Base-by-base conservation (phyloP, 225 moss, liverwort and hornwort genomes). In the Polytrichum formosum region DNA sequence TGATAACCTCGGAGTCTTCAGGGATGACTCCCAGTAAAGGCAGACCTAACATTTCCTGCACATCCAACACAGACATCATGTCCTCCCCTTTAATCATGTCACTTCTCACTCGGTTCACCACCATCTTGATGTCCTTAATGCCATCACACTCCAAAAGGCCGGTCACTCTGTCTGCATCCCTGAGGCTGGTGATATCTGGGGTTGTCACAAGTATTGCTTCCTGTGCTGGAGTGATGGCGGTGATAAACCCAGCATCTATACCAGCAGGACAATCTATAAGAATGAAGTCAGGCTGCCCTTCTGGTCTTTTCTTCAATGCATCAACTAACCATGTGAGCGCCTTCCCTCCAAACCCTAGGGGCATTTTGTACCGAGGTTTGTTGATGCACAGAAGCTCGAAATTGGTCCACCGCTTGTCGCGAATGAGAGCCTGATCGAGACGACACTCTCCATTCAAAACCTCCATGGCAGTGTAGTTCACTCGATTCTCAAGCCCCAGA, bases 1-100 rank as follows among this genome's bases (percentile, higher is more conserved):
- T 97, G 88, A 97, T 97, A 26, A 97, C 93, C 71, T 97, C 96
- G 28, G 96, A 92, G 75, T 97, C 96, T 70, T 97, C 96, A 0
- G 96, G 96, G 35, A 97, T 86, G 26, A 97, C 96, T 19, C 96
- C 96, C 1, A 97, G 86, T 65, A 97, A 76, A 17, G 96, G 96
- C 70, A 97, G 83, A 55, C 96, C 96, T 18, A 97, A 77, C 96
- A 97, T 97, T 79, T 97, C 96, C 78, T 97, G 96, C 74, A 97
- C 96, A 72, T 97, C 96, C 19, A 97, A 78, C 28, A 97, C 96
- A 2, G 96, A 97, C 96, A 97, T 97, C 96, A 97, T 97, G 59
- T 97, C 96, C 79, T 97, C 96, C 60, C 96, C 96, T 82, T 97
- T 97, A 19, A 97, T 97, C 96, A 97, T 92, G 26, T 97, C 96